These are phyloP conservation scores for Hypoxylon sp. DNA, from an alignment of 2,329 filamentous ascomycete genomes.

Conservation along the genomic window DNA sequence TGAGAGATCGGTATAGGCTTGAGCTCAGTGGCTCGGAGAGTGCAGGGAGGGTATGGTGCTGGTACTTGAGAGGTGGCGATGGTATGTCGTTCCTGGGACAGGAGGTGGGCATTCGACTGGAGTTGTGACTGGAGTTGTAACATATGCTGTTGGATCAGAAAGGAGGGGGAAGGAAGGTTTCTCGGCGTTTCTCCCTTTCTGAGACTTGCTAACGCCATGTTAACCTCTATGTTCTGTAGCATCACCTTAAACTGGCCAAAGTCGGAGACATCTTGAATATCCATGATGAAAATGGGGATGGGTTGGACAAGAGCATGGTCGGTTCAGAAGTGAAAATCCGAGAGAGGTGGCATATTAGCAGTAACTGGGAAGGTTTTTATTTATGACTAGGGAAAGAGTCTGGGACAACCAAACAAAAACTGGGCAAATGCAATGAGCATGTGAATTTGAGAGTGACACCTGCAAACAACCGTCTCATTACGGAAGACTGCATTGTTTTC, in stretches of 20 bases:
- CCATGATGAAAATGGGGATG: constrained; percentile 38
- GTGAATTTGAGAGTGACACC: no score
- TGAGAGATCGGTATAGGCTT: constrained; percentile 46
- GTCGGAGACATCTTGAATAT: constrained; percentile 27
- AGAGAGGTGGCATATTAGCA: no score
- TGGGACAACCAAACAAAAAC: no score
- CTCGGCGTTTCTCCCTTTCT: constrained; percentile 37
- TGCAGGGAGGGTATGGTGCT: constrained; percentile 48
- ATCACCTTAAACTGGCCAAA: background rate
- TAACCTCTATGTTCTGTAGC: constrained; percentile 8
- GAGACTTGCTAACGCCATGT: constrained; percentile 14
- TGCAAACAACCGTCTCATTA: no score
- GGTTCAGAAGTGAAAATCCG: no score
- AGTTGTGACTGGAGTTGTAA: background rate
- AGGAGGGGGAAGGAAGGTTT: constrained; percentile 21
- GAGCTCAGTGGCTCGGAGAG: constrained; percentile 39
- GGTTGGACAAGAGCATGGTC: no score
- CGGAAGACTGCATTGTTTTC: no score
- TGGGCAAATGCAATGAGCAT: no score
- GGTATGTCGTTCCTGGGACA: background rate
- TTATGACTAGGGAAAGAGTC: no score
- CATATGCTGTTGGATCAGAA: constrained; percentile 22
- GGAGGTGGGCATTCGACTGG: no score
- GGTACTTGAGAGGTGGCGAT: constrained; percentile 34
- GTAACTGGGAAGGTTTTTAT: no score